These are phyloP conservation scores for Phallus indusiatus DNA, from an alignment of 768 basidiomycete species.

Conservation along the genomic window DNA sequence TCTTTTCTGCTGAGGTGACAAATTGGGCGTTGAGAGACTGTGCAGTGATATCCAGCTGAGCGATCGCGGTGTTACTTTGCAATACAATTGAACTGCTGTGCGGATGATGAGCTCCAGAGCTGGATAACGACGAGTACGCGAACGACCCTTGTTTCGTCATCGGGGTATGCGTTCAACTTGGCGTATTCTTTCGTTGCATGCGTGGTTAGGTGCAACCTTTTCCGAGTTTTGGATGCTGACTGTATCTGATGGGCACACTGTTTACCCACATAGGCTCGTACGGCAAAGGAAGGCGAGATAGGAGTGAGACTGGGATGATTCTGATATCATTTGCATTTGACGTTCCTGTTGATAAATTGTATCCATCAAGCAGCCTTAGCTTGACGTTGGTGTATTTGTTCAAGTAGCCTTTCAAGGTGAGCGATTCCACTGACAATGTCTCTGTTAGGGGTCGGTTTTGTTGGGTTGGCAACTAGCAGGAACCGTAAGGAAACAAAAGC, in stretches of 20 bases:
- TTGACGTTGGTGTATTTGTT: constrained; percentile 93
- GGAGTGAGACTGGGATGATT: neutral
- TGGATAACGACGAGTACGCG: constrained; percentile 1
- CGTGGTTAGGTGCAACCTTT: neutral
- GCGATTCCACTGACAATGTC: constrained; percentile 39
- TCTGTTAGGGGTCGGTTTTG: constrained; percentile 64
- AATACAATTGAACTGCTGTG: constrained; percentile 51
- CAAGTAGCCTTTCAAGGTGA: constrained; percentile 63
- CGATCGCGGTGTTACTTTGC: constrained; percentile 55
- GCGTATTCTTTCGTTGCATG: neutral
- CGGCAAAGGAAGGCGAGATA: neutral
- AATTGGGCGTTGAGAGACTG: constrained; percentile 31
- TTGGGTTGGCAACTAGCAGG: constrained; percentile 64
- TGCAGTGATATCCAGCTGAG: constrained; percentile 71
- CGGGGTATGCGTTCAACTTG: neutral
- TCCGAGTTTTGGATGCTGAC: neutral
- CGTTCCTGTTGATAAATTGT: constrained; percentile 59
- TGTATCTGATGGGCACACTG: neutral
- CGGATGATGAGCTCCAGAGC: constrained; percentile 31
- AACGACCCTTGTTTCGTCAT: constrained; percentile 1
- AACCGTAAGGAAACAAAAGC: constrained; percentile 3
- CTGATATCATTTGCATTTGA: constrained; percentile 64
- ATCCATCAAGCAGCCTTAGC: constrained; percentile 88
- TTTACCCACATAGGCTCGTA: neutral
- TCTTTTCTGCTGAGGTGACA: constrained; percentile 4